A percentile compares a stretch with the other conserved stretches of the same genome.
Conservation (phyloP, 2,329 filamentous ascomycete species). For the Pseudocercospora vitis region DNA sequence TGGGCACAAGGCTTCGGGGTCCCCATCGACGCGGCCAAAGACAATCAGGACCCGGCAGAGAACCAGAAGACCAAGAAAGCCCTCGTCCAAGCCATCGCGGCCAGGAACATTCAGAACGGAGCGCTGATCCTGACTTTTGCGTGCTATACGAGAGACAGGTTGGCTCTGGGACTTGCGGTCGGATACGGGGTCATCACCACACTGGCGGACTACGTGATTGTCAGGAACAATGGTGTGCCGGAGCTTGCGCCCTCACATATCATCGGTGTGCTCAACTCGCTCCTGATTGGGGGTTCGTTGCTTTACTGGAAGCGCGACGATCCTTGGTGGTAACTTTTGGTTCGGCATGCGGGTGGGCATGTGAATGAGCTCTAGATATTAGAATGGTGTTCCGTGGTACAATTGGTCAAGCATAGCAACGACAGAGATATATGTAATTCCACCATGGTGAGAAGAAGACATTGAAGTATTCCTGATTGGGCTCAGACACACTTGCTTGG, state of each 20-base stretch:
- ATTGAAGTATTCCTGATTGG: no score
- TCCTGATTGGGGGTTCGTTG: constrained; percentile 33
- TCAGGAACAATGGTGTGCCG: constrained; percentile 33
- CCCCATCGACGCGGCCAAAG: constrained; percentile 25
- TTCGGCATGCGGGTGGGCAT: not conserved
- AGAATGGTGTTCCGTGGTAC: no score
- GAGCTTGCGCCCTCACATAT: constrained; percentile 33
- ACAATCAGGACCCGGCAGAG: constrained; percentile 18
- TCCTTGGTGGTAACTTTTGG: constrained; percentile 11
- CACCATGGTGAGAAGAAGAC: no score
- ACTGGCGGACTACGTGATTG: constrained; percentile 34
- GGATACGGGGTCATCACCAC: constrained; percentile 32
- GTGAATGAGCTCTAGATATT: not conserved
- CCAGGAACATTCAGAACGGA: constrained; percentile 37
- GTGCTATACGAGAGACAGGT: constrained; percentile 35
- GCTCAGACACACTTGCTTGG: no score
- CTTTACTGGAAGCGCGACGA: constrained; percentile 35
- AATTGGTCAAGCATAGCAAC: no score
- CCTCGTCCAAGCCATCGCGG: constrained; percentile 33
- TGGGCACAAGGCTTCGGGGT: constrained; percentile 40
- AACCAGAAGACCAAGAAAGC: constrained; percentile 32
- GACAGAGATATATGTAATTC: no score
- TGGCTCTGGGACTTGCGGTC: constrained; percentile 34
- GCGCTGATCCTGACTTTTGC: constrained; percentile 36
- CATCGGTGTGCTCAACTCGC: constrained; percentile 33